Conservation (phyloP, 169 alveolate genomes). For the Plasmodium gaboni region DNA sequence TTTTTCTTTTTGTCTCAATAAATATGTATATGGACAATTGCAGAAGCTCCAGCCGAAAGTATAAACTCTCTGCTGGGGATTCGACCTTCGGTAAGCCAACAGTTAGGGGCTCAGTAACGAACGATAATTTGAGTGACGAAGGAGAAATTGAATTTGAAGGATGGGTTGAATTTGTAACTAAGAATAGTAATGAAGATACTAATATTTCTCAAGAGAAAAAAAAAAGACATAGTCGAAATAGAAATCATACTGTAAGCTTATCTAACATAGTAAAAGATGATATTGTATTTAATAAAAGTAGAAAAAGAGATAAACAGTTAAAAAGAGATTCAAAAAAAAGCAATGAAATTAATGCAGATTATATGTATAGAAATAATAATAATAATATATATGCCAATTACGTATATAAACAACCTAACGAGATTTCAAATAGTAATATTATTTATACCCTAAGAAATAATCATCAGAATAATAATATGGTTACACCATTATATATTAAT, state of each 20-base stretch:
- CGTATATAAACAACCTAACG: conserved; percentile 20
- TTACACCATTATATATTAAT: conserved; percentile 15
- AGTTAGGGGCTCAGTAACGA: not conserved
- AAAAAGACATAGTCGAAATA: not conserved
- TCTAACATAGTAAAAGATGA: not conserved
- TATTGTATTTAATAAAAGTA: not conserved
- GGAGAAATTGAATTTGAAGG: conserved; percentile 74
- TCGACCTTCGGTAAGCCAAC: conserved; percentile 39
- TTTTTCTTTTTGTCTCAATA: not conserved
- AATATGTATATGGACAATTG: conserved; percentile 16
- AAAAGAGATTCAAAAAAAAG: not conserved
- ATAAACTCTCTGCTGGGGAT: conserved; percentile 36
- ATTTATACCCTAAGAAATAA: conserved; percentile 7
- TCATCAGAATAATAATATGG: not conserved
- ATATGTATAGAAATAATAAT: conserved; percentile 11
- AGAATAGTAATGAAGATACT: conserved; percentile 26
- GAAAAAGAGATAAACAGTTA: not conserved
- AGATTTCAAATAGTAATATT: not conserved
- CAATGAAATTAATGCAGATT: not conserved
- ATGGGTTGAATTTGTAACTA: conserved; percentile 72
- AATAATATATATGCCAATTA: not conserved
- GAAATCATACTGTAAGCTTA: not conserved
- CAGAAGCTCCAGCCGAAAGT: conserved; percentile 26
- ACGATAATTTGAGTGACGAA: conserved; percentile 45
- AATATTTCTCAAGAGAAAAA: not conserved